Evolutionary conservation across 345 rosid genomes (phyloP).

Genomic region (Brassica cretica): DNA sequence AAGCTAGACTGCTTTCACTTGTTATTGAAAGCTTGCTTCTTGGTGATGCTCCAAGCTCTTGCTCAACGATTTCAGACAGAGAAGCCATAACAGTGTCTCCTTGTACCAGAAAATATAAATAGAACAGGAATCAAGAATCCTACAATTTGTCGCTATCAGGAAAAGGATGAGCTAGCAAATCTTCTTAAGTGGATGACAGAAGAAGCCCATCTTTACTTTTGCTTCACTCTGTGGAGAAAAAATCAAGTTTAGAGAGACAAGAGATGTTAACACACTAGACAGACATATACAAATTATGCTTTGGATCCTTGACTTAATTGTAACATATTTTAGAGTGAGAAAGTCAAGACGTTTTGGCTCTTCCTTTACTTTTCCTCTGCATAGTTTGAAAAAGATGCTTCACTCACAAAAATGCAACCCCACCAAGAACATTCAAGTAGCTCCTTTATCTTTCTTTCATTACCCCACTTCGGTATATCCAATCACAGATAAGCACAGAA

Average conservation of each 20-base stretch:
- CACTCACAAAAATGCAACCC: conserved; percentile 36
- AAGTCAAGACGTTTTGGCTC: conserved; percentile 15
- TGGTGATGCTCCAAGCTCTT: conserved; percentile 28
- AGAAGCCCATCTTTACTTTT: conserved; percentile 44
- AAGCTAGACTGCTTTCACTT: conserved; percentile 69
- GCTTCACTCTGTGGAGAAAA: conserved; percentile 32
- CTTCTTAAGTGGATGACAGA: conserved; percentile 39
- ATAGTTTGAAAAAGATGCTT: conserved; percentile 42
- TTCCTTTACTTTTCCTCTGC: conserved; percentile 6
- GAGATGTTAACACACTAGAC: conserved; percentile 32
- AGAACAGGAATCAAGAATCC: conserved; percentile 12
- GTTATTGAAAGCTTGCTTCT: conserved; percentile 45
- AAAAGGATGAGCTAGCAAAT: conserved; percentile 36
- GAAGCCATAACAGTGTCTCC: conserved; percentile 33
- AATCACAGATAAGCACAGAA: background rate
- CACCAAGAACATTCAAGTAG: conserved; percentile 25
- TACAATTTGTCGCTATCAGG: conserved; percentile 22
- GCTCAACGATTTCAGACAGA: conserved; percentile 34
- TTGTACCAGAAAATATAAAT: conserved; percentile 2
- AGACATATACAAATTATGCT: conserved; percentile 8
- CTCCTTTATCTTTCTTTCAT: background rate
- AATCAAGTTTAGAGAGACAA: conserved; percentile 13
- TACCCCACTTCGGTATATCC: conserved; percentile 28
- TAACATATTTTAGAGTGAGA: background rate
- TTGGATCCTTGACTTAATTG: conserved; percentile 35